Base-by-base conservation (phyloP, 108 stramenopile species). In the Parmales sp. region DNA sequence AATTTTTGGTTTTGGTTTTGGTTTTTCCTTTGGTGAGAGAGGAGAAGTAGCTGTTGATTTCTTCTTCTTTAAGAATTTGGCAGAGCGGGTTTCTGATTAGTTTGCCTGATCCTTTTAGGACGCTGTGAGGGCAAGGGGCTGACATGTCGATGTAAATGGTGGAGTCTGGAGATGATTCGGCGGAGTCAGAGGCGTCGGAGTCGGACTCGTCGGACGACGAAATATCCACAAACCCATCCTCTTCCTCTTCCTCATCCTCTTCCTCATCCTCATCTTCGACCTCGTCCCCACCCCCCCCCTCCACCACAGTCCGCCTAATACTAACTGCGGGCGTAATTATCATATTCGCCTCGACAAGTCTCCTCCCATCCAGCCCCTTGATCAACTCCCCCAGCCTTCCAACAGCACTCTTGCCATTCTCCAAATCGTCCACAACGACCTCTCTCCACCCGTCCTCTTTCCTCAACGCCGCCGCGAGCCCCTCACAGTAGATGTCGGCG, bases 401-500 rank as follows among this genome's bases (percentile, higher is more conserved):
- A 68, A 68, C 48, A 19, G 22, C 16, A 5, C 9, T 38, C n/a
- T 50, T 26, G 34, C 64, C 43, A 11, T 11, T 67, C 4, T 50
- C 72, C 39, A 72, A 67, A 69, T 43, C 41, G 80, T 69, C 71
- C 39, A 68, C 67, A 7, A 75, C 50, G 48, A 75, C 64, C 74
- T 81, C 80, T 72, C 89, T 72, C 89, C 88, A 90, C 1, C 65
- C 44, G 16, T 77, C 78, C 36, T 82, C 77, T 3, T 69, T 69
- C 63, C 79, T 69, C 4, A 90, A 44, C n/a, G 92, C 46, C 54
- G 78, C 31, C 26, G 87, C 81, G 7, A 95, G 65, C 20, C 85
- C 79, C 45, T 82, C 79, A 54, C 83, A 78, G 23, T 82, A 67
- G 9, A 93, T 23, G 1, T 77, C 74, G 7, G 91, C 91, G 69